Evolutionary conservation across 305 asterid species (phyloP), one percentile per base, ranked within the genome.

Genomic region (Fraxinus floribunda): DNA sequence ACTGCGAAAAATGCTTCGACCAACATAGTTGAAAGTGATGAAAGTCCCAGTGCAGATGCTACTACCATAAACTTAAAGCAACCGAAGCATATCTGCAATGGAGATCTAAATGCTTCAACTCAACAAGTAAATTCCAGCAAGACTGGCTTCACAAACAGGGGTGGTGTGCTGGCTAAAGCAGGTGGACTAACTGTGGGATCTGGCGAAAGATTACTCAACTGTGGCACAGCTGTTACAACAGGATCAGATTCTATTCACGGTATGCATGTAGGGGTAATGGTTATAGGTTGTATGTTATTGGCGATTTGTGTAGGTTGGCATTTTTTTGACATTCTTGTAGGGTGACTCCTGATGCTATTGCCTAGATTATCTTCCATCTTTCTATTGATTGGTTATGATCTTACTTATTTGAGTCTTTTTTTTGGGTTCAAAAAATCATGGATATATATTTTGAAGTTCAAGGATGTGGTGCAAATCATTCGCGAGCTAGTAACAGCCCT

Each of bases 31-130:
- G 98, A 90, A 82, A 91, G 92, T 83, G 97, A 90, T 89, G 90
- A 91, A 84, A 91, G 93, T 85, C 94, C 92, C 24, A 80, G 80
- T 82, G 87, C 80, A 34, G 92, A 91, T 86, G 91, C 89, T 77
- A 76, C 91, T 78, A 81, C 83, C 79, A 88, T 84, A n/a, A 90
- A 86, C 83, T 74, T 87, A 82, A 91, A 92, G 90, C 95, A 86
- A 41, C 85, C 87, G 55, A 93, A 91, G 79, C 83, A 86, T 46
- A 80, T 76, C 86, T 89, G 91, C 87, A 88, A 92, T 84, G 97
- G 90, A 84, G 93, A 91, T 85, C 87, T 90, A 64, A 88, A 81
- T 82, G 64, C 87, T 81, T 91, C 97, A 75, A 93, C 90, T 3
- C 89, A 84, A 81, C 91, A 35, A 46, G 55, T 84, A 46, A 89